Conservation (phyloP, 1,284 basidiomycete genomes). For the Sparassis latifolia region DNA sequence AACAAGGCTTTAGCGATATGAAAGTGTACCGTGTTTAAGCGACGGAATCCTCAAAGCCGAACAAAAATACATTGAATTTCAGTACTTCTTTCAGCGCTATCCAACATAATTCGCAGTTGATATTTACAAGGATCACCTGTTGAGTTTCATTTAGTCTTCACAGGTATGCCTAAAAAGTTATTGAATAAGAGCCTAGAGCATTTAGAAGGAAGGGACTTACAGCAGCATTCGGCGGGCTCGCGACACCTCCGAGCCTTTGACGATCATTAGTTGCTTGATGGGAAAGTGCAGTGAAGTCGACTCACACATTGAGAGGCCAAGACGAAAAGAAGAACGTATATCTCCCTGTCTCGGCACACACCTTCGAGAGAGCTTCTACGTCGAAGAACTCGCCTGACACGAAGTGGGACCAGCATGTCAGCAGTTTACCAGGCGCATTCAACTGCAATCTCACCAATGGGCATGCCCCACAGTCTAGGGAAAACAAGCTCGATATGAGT, state of each 20-base stretch:
- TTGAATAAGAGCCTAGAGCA: too few species aligned
- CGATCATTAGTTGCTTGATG: not conserved
- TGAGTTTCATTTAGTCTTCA: too few species aligned
- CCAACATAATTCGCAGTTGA: too few species aligned
- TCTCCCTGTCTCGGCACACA: conserved; percentile 48
- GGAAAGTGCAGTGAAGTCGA: conserved; percentile 3
- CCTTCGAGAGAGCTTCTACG: conserved; percentile 51
- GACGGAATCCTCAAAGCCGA: too few species aligned
- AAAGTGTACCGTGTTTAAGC: too few species aligned
- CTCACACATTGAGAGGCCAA: conserved; percentile 67
- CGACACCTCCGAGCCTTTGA: conserved; percentile 53
- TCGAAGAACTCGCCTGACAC: conserved; percentile 61
- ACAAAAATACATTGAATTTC: too few species aligned
- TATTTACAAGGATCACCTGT: too few species aligned
- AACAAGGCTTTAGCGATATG: too few species aligned
- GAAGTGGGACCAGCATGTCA: not conserved
- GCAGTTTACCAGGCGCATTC: not conserved
- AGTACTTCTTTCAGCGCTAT: too few species aligned
- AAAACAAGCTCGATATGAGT: conserved; percentile 2
- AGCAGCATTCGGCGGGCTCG: conserved; percentile 64
- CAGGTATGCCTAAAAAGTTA: too few species aligned
- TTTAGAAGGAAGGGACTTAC: conserved; percentile 31
- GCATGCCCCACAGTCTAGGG: conserved; percentile 62
- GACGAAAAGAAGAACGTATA: conserved; percentile 72
- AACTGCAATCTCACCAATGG: conserved; percentile 39